Base-by-base conservation (phyloP, 257 asterid species). In the Lavandula angustifolia region DNA sequence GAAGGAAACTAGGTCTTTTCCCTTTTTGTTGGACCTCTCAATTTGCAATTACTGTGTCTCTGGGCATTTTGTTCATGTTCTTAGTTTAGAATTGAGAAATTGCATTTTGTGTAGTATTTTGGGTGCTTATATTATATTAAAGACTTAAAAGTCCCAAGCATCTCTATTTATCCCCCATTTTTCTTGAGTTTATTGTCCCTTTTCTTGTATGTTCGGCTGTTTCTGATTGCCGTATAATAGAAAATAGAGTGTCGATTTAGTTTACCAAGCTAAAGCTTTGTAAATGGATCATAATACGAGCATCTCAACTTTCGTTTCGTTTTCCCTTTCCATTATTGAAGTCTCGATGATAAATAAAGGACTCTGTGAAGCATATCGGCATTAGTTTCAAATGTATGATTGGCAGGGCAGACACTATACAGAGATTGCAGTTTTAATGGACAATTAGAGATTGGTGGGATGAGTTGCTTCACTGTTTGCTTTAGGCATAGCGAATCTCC, bases 391-490 rank as follows among this genome's bases (percentile, higher is more conserved):
- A 11, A 33, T 65, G 67, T 13, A 46, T 37, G 22, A 57, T 32
- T 60, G 46, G 32, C 69, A 65, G 69, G 66, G 47, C 49, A 22
- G 63, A 17, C 59, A 47, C 42, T 50, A 60, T 56, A 16, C 32
- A 35, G 14, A 56, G 40, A 42, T 60, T 63, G 75, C 49, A 44
- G 70, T 60, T 65, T 66, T 44, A 47, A 41, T 64, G 42, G 71
- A 33, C 52, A 17, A 61, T 52, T 62, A 34, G 22, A 27, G 64
- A 66, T 58, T 72, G 75, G 72, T 57, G 73, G 17, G 10, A 84
- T 86, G 95, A 55, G 74, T 66, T 86, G 89, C 68, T 78, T 86
- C 65, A 22, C 73, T 32, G 32, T 47, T 48, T 84, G 91, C 73
- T 72, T 71, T 72, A 27, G 78, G 35, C 67, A 64, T 60, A 73